Evolutionary conservation across 768 basidiomycete species (phyloP), one percentile per base, ranked within the genome.

Genomic region (Suillus hirtellus): DNA sequence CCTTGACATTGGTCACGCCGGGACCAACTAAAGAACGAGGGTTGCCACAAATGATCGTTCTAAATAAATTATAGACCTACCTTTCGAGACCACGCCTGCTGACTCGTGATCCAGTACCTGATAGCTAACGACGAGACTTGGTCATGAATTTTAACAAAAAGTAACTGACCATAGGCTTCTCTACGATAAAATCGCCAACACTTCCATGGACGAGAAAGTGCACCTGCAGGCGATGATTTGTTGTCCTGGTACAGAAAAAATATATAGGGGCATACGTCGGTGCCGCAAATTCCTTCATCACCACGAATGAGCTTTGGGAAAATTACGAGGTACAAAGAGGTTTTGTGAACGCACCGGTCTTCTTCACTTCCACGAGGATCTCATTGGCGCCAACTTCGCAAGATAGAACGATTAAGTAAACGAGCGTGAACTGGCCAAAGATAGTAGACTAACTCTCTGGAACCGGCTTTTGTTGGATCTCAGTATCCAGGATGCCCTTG

Each of bases 91-190:
- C 55, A 94, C 77, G 12, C 94, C 95, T 35, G 93, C 81, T 2
- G 93, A 94, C 78, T 99, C 96, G 71, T 99, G 96, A 21, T 96
- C 96, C 50, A 98, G 87, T 55, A 95, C 90, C 94, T 92, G 74
- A n/a, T 21, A 14, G 8, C 34, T 54, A 52, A 53, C 62, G 35
- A 55, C 54, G 10, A 46, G 43, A 44, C n/a, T 58, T 8, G 10
- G 56, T 17, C 27, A 11, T 31, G 52, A 63, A 11, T 53, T 50
- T 64, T 63, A 14, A 61, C 27, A n/a, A 24, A 40, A 95, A n/a
- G 59, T 50, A 12, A 63, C 70, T 27, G 69, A 89, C 92, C 89
- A 94, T 95, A 0, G 93, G 93, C 46, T 83, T 83, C 63, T 88
- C 77, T 64, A 96, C 91, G 58, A 91, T 77, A 76, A 90, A 94